phyloP scores from a whole-genome alignment of 78 protist genomes.

The Monosiga brevicollis region DNA sequence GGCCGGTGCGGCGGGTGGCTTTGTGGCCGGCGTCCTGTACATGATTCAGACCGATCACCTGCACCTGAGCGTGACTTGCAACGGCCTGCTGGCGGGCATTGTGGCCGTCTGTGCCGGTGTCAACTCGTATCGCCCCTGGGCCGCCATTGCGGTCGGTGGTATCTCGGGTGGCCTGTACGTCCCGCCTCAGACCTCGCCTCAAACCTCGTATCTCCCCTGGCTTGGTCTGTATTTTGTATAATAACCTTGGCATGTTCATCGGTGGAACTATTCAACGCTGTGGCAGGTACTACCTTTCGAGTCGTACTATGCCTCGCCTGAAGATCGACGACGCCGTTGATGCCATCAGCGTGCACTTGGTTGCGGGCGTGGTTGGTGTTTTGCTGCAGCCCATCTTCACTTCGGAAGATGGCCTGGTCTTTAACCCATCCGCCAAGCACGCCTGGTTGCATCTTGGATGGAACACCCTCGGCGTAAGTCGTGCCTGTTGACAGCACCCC shows the following conservation, averaged over 20 bases:
- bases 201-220: no score
- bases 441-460: slow-evolving; percentile 37
- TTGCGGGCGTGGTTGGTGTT: slow-evolving; percentile 67
- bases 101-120: slow-evolving; percentile 57
- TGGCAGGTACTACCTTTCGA: no score
- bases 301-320: no score
- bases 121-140: slow-evolving; percentile 54
- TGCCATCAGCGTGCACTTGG: slow-evolving; percentile 60
- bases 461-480: slow-evolving; percentile 33
- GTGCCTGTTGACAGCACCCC: no score
- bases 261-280: no score
- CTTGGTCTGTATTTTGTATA: no score
- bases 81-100: slow-evolving; percentile 67
- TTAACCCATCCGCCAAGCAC: slow-evolving; percentile 9
- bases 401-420: slow-evolving; percentile 23
- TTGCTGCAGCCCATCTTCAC: slow-evolving; percentile 37
- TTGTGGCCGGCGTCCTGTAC: no score
- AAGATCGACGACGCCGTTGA: slow-evolving; percentile 77
- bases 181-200: no score
- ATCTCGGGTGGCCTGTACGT: no score
- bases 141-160: slow-evolving; percentile 58
- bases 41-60: slow-evolving; percentile 3
- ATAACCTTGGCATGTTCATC: no score
- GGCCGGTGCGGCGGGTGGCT: slow-evolving; percentile 45
- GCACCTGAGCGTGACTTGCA: slow-evolving; percentile 24